These are phyloP conservation scores for Starmerella gropengiesseri DNA, from an alignment of 805 yeast genomes.

Conservation along the genomic window DNA sequence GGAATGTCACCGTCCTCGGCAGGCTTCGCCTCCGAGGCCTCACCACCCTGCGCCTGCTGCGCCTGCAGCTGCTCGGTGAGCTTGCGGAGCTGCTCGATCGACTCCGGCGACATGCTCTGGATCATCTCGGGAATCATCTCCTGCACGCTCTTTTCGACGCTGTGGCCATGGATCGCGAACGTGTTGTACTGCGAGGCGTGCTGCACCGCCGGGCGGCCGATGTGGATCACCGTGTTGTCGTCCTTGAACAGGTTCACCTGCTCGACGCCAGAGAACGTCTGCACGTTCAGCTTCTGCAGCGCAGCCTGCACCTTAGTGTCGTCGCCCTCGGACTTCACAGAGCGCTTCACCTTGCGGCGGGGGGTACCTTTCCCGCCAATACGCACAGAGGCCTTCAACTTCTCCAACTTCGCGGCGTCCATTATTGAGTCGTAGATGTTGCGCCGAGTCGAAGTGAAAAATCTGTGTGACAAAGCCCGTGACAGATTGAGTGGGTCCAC, in stretches of 20 bases:
- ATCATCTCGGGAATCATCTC: conserved; percentile 89
- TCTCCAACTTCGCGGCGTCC: conserved; percentile 90
- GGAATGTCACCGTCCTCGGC: conserved; percentile 47
- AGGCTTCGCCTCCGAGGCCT: conserved; percentile 37
- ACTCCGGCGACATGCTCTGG: conserved; percentile 94
- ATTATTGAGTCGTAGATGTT: no score
- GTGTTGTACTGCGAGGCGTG: conserved; percentile 84
- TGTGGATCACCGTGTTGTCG: conserved; percentile 91
- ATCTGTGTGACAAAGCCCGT: conserved; percentile 21
- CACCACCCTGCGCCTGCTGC: conserved; percentile 34
- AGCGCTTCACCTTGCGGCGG: conserved; percentile 86
- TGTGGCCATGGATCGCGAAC: conserved; percentile 87
- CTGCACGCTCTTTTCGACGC: conserved; percentile 83
- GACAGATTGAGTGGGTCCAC: conserved; percentile 9
- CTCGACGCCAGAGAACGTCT: conserved; percentile 78
- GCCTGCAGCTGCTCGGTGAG: conserved; percentile 81
- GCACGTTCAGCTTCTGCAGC: conserved; percentile 79
- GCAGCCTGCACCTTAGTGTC: conserved; percentile 84
- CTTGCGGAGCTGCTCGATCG: conserved; percentile 76
- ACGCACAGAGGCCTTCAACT: conserved; percentile 48
- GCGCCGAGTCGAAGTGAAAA: conserved; percentile 13
- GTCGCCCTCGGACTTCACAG: conserved; percentile 46
- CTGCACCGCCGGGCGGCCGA: conserved; percentile 93
- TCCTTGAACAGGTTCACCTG: conserved; percentile 97
- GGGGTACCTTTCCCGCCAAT: conserved; percentile 62